phyloP scores from a whole-genome alignment of 2,329 filamentous ascomycete genomes.

The Trichoderma sp. region DNA sequence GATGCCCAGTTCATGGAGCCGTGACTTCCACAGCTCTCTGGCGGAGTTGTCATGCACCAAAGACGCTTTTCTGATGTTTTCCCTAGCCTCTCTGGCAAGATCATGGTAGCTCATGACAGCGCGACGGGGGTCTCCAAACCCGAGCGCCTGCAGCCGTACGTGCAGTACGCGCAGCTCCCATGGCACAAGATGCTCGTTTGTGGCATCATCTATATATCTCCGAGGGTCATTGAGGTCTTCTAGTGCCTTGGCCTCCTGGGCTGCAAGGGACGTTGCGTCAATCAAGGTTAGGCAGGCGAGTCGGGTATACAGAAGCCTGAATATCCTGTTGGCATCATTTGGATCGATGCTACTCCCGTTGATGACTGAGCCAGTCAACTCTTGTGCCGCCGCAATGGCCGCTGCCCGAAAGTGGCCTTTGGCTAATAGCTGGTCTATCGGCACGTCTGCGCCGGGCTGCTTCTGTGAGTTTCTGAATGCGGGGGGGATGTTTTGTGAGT shows the following conservation, averaged over 20 bases:
- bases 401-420: conserved; percentile 79
- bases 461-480: conserved; percentile 70
- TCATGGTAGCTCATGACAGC: conserved; percentile 92
- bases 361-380: conserved; percentile 55
- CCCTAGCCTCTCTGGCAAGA: conserved; percentile 74
- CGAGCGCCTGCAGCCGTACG: conserved; percentile 81
- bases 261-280: conserved; percentile 69
- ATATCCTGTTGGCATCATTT: conserved; percentile 66
- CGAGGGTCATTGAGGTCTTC: conserved; percentile 60
- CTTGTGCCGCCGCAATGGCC: conserved; percentile 66
- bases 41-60: conserved; percentile 54
- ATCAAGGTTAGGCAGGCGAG: conserved; percentile 81
- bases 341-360: conserved; percentile 49
- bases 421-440: conserved; percentile 68
- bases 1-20: conserved; percentile 75
- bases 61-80: conserved; percentile 54
- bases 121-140: conserved; percentile 79
- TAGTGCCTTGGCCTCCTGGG: conserved; percentile 64
- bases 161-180: conserved; percentile 85
- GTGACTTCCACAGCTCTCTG: conserved; percentile 65
- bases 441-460: conserved; percentile 62
- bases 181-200: conserved; percentile 69
- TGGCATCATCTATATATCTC: conserved; percentile 58
- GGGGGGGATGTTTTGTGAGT: conserved; percentile 59
- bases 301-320: conserved; percentile 77